phyloP scores from a whole-genome alignment of 2,329 filamentous ascomycete genomes.

The Chrysoporthe austroafricana region DNA sequence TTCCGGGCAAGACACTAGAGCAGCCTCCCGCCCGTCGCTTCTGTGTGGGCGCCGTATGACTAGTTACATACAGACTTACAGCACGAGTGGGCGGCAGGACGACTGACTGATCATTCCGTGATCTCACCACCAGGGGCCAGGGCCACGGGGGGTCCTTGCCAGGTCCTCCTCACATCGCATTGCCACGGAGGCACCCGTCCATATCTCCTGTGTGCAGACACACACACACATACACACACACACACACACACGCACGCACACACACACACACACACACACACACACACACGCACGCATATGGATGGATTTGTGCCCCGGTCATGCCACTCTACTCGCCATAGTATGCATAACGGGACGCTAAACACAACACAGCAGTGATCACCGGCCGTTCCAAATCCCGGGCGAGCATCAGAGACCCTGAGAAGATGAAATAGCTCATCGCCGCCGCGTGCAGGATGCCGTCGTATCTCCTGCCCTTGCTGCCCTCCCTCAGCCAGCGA shows the following conservation, averaged over 20 bases:
- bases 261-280: no score
- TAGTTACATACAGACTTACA: no score
- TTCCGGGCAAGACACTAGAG: no score
- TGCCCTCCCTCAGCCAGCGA: not conserved
- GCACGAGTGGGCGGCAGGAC: not conserved
- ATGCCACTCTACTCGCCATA: not conserved
- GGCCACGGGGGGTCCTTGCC: no score
- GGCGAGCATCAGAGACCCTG: not conserved
- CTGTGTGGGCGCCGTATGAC: no score
- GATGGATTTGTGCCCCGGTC: not conserved
- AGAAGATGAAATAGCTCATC: not conserved
- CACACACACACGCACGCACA: no score
- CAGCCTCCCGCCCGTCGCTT: no score
- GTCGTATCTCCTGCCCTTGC: not conserved
- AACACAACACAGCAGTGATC: constrained; percentile 1
- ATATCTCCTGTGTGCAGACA: not conserved
- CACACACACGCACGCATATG: not conserved
- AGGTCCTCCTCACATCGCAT: no score
- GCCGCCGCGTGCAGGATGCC: no score
- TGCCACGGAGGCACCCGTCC: not conserved
- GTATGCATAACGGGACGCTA: not conserved
- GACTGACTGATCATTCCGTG: not conserved
- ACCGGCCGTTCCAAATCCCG: not conserved
- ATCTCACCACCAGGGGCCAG: not conserved
- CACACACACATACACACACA: no score